Evolutionary conservation across 306 rosid genomes (phyloP).

Genomic region (Cucumis cinereus): DNA sequence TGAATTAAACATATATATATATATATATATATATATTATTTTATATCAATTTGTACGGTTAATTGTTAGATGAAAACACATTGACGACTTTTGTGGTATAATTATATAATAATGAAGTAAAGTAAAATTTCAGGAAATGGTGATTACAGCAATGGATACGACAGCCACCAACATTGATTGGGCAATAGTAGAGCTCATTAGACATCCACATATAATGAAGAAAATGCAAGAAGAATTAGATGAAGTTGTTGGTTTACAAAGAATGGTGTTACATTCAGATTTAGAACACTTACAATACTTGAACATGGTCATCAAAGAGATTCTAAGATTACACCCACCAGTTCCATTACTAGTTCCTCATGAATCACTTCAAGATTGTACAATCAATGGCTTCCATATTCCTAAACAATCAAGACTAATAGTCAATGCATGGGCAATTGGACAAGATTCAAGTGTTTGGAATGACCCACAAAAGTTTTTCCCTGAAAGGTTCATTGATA

Average conservation of each 20-base stretch:
- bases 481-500: neutral
- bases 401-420: neutral
- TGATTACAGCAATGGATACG: neutral
- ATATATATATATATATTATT: too few species aligned
- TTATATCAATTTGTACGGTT: too few species aligned
- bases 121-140: neutral
- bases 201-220: conserved; percentile 18
- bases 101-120: too few species aligned
- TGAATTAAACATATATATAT: too few species aligned
- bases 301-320: neutral
- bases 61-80: too few species aligned
- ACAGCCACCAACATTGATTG: conserved; percentile 25
- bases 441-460: neutral
- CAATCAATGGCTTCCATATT: neutral
- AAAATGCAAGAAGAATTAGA: conserved; percentile 21
- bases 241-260: neutral
- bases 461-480: neutral
- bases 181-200: conserved; percentile 19
- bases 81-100: too few species aligned
- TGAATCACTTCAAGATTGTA: neutral
- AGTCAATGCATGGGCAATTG: neutral
- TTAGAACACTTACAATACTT: neutral
- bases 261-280: neutral
- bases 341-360: neutral
- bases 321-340: neutral